Evolutionary conservation across 2,329 filamentous ascomycete species (phyloP), one percentile per base, ranked within the genome.

Genomic region (Aurifilum marmelostoma): DNA sequence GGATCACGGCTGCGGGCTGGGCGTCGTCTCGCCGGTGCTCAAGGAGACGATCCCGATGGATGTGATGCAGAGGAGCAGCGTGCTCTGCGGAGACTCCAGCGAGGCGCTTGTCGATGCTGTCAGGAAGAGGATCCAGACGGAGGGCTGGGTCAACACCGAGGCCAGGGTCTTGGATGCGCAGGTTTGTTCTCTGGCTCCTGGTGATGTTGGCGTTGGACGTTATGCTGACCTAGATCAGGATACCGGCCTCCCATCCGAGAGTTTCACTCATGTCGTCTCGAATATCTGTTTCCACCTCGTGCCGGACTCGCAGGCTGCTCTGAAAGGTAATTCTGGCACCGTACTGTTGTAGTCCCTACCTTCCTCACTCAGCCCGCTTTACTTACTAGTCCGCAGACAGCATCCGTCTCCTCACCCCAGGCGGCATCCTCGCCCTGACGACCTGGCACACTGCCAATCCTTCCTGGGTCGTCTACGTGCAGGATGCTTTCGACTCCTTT

Each of bases 1-100:
- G 14, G 87, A 89, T 69, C 82, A 82, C 71, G 85, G 83, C 8
- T 88, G 86, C 67, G 86, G 86, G 0, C 79, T 80, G 4, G 87
- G 85, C 0, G 79, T 85, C 21, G 77, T 87, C 16, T 82, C 82
- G 1, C 80, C 82, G 11, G 75, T 82, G 34, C 73, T 87, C 18
- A 81, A 85, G 67, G 74, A 74, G 12, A 74, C 73, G 2, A 69
- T 88, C 18, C 71, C 79, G 16, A 75, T 74, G 9, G 73, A 80
- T 1, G 75, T 82, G 6, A 77, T 85, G 27, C 74, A 73, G 11
- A 73, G 75, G 66, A 85, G 85, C 75, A 80, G 78, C 29, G 79
- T 88, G 66, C 73, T 85, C n/a, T 85, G 82, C 39, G 81, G 82
- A 4, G 87, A 89, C 72, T 77, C 80, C 29, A 82, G 83, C 0